phyloP scores from a whole-genome alignment of 2,329 filamentous ascomycete genomes.

The Hypoxylon sp. region DNA sequence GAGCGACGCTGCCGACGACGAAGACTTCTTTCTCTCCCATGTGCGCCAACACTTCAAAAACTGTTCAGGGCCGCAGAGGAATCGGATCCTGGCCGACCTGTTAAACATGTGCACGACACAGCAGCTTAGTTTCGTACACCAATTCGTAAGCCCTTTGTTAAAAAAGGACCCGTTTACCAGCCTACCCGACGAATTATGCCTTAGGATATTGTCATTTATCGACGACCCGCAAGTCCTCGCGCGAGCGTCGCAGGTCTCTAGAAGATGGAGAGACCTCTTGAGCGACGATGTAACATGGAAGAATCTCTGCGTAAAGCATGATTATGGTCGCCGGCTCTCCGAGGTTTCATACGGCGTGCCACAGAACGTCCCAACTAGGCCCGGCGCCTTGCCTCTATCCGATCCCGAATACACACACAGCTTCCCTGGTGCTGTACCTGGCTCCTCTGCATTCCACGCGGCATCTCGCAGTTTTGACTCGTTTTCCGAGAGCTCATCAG shows the following conservation, averaged over 20 bases:
- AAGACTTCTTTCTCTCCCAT: constrained; percentile 83
- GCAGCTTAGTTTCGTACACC: constrained; percentile 93
- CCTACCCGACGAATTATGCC: constrained; percentile 89
- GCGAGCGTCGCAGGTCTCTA: constrained; percentile 94
- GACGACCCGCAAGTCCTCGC: constrained; percentile 95
- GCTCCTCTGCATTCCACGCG: constrained; percentile 46
- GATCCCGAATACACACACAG: constrained; percentile 51
- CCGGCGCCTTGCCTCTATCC: constrained; percentile 46
- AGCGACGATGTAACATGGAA: constrained; percentile 99
- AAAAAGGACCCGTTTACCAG: constrained; percentile 97
- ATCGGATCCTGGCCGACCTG: constrained; percentile 84
- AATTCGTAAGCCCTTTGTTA: constrained; percentile 90
- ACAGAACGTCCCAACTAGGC: constrained; percentile 45
- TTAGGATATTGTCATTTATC: constrained; percentile 92
- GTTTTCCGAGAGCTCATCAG: constrained; percentile 47
- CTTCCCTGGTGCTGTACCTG: constrained; percentile 56
- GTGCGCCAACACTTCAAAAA: constrained; percentile 82
- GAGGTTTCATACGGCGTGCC: constrained; percentile 54
- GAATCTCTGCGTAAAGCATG: constrained; percentile 93
- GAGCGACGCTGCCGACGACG: constrained; percentile 79
- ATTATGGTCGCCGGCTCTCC: constrained; percentile 73
- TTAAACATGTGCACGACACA: constrained; percentile 95
- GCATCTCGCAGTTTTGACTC: constrained; percentile 66
- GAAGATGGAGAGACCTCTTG: constrained; percentile 89
- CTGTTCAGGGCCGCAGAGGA: constrained; percentile 77